Evolutionary conservation across 257 asterid species (phyloP).

Genomic region (Lycium barbarum): DNA sequence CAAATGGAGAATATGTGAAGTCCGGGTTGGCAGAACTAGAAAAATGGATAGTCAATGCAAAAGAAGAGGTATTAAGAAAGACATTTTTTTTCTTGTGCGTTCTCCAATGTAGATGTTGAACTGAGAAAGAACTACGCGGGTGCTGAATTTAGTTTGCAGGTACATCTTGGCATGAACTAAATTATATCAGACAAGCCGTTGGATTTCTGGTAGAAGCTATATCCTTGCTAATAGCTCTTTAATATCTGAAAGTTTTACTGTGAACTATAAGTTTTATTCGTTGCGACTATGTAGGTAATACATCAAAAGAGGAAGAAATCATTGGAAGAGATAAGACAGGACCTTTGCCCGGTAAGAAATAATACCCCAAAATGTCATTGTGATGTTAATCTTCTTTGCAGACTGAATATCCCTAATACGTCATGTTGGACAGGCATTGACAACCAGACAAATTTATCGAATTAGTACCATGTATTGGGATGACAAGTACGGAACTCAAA

Average conservation of each 20-base stretch:
- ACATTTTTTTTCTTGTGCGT: constrained; percentile 25
- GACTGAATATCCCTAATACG: constrained; percentile 23
- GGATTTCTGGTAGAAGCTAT: constrained; percentile 81
- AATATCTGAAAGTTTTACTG: constrained; percentile 16
- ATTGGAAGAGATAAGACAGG: constrained; percentile 91
- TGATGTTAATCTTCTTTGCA: constrained; percentile 10
- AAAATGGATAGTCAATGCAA: constrained; percentile 89
- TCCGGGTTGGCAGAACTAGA: constrained; percentile 98
- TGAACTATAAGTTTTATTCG: constrained; percentile 32
- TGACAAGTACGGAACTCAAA: constrained; percentile 98
- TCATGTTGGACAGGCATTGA: constrained; percentile 64
- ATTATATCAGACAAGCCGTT: constrained; percentile 98
- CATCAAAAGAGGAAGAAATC: constrained; percentile 97
- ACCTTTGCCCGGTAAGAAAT: constrained; percentile 88
- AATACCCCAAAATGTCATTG: constrained; percentile 22
- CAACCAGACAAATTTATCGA: constrained; percentile 93
- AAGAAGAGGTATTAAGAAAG: constrained; percentile 73
- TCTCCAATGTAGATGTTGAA: constrained; percentile 24
- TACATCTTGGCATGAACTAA: constrained; percentile 97
- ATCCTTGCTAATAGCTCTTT: constrained; percentile 25
- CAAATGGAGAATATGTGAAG: constrained; percentile 97
- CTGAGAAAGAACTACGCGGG: constrained; percentile 13
- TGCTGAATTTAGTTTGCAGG: constrained; percentile 84
- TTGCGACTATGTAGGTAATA: constrained; percentile 66
- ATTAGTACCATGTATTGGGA: constrained; percentile 99